Evolutionary conservation across 148 eudicot species (phyloP).

Genomic region (Oxyria digyna): DNA sequence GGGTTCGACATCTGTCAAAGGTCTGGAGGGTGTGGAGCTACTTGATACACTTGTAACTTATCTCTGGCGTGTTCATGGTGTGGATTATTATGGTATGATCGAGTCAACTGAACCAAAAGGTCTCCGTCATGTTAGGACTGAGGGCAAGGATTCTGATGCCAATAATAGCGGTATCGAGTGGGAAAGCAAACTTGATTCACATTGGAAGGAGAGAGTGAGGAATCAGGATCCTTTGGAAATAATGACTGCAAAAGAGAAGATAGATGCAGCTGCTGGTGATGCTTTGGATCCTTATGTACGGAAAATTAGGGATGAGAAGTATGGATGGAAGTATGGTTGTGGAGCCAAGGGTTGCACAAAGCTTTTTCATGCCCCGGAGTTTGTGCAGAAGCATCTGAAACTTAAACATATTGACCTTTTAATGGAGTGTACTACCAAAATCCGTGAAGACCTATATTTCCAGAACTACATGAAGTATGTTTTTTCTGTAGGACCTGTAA

Average conservation of each 20-base stretch:
- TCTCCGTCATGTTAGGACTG: slow-evolving; percentile 76
- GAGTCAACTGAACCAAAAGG: slow-evolving; percentile 83
- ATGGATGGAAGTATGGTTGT: slow-evolving; percentile 99
- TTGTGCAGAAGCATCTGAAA: slow-evolving; percentile 93
- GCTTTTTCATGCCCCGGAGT: slow-evolving; percentile 96
- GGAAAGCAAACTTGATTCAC: slow-evolving; percentile 80
- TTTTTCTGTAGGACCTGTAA: too few species aligned
- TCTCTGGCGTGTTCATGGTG: slow-evolving; percentile 95
- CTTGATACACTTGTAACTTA: slow-evolving; percentile 85
- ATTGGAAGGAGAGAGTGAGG: slow-evolving; percentile 79
- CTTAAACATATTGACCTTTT: slow-evolving; percentile 76
- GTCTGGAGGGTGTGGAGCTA: slow-evolving; percentile 91
- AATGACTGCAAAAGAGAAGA: slow-evolving; percentile 94
- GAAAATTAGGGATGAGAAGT: slow-evolving; percentile 95
- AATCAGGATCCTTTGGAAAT: slow-evolving; percentile 71
- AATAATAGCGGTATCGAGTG: slow-evolving; percentile 49
- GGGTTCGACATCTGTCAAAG: slow-evolving; percentile 66
- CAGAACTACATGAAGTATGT: slow-evolving; percentile 93
- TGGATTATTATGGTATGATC: slow-evolving; percentile 81
- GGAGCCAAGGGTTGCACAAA: slow-evolving; percentile 99
- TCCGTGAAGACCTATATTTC: slow-evolving; percentile 91
- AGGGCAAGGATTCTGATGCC: slow-evolving; percentile 49
- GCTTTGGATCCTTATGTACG: slow-evolving; percentile 84
- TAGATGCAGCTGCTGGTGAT: slow-evolving; percentile 85
- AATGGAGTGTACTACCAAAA: slow-evolving; percentile 75